Conservation (phyloP, 352 stramenopile genomes). For the Globisporangium parvum region DNA sequence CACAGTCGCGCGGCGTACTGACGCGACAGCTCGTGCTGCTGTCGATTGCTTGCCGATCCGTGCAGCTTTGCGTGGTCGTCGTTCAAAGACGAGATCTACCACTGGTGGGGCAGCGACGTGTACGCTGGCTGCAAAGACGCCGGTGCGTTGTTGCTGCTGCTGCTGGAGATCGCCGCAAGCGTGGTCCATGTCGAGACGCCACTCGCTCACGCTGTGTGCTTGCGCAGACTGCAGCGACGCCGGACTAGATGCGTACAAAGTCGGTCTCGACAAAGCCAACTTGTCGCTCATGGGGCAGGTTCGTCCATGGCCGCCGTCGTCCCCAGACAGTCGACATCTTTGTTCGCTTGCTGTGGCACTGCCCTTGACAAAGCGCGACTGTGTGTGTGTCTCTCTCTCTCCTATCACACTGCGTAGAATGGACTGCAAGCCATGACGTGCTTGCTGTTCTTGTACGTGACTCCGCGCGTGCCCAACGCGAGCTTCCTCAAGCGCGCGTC, state of each 20-base stretch:
- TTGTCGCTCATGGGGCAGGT: conserved; percentile 50
- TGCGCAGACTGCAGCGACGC: conserved; percentile 31
- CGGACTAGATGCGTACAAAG: conserved; percentile 32
- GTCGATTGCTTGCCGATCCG: not conserved
- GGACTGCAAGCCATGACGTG: conserved; percentile 48
- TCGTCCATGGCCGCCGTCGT: not conserved
- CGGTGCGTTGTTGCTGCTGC: conserved; percentile 10
- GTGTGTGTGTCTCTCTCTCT: not conserved
- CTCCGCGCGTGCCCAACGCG: conserved; percentile 41
- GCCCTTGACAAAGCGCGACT: not conserved
- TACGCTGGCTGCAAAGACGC: conserved; percentile 58
- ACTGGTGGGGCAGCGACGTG: conserved; percentile 69
- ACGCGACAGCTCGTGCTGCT: not conserved
- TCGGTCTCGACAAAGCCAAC: conserved; percentile 56
- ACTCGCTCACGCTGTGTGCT: not conserved
- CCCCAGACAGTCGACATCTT: not conserved
- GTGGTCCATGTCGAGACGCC: not conserved
- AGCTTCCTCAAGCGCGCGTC: conserved; percentile 44
- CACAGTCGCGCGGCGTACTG: not conserved
- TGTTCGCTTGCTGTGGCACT: not conserved
- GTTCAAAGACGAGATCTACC: conserved; percentile 70
- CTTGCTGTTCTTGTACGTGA: conserved; percentile 45
- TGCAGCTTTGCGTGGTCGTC: conserved; percentile 59
- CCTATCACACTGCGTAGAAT: conserved; percentile 24
- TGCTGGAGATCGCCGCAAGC: no score